Evolutionary conservation across 306 rosid genomes (phyloP), one percentile per base, ranked within the genome.

Genomic region (Acmispon strigosus): DNA sequence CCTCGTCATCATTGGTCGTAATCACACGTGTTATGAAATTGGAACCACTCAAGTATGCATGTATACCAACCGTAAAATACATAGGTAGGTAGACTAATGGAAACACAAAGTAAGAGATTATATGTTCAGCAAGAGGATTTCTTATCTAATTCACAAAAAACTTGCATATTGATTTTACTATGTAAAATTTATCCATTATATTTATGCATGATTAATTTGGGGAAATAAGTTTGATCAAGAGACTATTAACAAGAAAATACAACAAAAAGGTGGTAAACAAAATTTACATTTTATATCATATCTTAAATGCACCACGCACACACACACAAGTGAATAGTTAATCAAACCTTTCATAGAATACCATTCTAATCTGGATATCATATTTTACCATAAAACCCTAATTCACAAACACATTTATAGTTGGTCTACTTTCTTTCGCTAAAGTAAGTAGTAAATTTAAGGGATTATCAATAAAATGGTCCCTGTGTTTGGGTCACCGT

Each of bases 1-100:
- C 98, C 98, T 92, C 98, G 54, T 96, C 98, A 17, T 86, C 83
- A 79, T 92, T 88, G 62, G 90, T 96, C 8, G 86, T 85, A 44
- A 92, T 82, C 59, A 90, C 73, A 52, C 90, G 96, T 43, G 92
- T 86, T 11, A 90, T 86, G 76, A 92, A 90, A 80, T 88, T 88
- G 15, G 98, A 88, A 76, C 92, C 97, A 53, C 85, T 84, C 0
- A 88, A 80, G 77, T 79, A 90, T 18, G 92, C 88, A 72, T 78
- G 74, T 75, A 80, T 84, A 59, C 80, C 78, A 50, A 90, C 98
- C 90, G 73, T 69, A 80, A 67, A 65, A 80, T 47, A 50, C 16
- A 37, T 18, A 48, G 7, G 17, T 18, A 20, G 13, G 18, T 24
- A 48, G 20, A 48, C 60, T 37, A 52, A 57, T 42, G 24, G 22